These are phyloP conservation scores for Leccinum fallax DNA, from an alignment of 1,284 basidiomycete species.

Conservation along the genomic window DNA sequence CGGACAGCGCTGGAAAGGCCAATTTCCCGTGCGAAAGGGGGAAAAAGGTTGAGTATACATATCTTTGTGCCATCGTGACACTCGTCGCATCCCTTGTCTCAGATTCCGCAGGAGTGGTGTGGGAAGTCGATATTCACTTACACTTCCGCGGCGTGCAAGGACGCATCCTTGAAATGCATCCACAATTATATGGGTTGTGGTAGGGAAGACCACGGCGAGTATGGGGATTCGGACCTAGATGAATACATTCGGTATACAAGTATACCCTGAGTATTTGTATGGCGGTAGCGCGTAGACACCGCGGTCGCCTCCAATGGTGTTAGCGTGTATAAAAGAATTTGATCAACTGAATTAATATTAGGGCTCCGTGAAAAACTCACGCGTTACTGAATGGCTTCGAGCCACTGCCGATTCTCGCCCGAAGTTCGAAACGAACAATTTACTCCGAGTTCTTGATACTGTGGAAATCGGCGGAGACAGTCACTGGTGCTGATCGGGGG, in stretches of 20 bases:
- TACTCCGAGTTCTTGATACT: background rate
- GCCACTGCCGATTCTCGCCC: background rate
- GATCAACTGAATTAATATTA: background rate
- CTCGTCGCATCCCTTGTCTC: background rate
- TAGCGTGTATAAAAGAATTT: background rate
- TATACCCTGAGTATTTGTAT: background rate
- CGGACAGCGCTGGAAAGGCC: too few relatives aligned
- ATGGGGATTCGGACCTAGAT: too few relatives aligned
- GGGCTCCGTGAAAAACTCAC: too few relatives aligned
- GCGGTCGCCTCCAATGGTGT: background rate
- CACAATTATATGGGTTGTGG: too few relatives aligned
- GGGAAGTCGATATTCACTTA: too few relatives aligned
- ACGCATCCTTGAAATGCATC: too few relatives aligned
- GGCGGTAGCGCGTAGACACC: background rate
- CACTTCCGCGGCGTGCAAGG: too few relatives aligned
- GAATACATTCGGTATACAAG: background rate
- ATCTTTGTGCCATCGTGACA: background rate
- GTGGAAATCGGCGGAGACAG: background rate
- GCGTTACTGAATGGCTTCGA: background rate
- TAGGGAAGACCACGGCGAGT: too few relatives aligned
- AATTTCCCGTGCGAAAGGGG: background rate
- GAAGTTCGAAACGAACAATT: too few relatives aligned
- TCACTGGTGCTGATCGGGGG: background rate
- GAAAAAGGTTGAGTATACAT: background rate
- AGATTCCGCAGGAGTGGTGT: background rate